These are phyloP conservation scores for Parietaria judaica DNA, from an alignment of 306 rosid genomes.

Conservation along the genomic window DNA sequence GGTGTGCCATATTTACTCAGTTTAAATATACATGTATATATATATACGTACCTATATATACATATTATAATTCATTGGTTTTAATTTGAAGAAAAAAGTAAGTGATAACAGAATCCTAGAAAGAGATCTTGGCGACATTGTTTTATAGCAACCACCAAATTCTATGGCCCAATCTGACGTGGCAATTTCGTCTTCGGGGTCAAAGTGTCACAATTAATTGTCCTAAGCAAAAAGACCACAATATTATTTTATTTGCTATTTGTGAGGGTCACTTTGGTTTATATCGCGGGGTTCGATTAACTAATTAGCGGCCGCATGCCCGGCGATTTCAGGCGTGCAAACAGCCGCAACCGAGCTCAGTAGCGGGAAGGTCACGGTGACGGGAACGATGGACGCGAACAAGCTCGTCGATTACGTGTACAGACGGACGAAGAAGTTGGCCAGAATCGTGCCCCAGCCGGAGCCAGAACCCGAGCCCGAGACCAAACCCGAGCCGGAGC, in stretches of 20 bases:
- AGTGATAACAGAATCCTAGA: slow-evolving; percentile 15
- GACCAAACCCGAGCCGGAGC: slow-evolving; percentile 33
- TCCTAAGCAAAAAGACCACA: not conserved
- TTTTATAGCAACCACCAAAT: not conserved
- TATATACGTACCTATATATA: not conserved
- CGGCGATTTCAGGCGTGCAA: slow-evolving; percentile 56
- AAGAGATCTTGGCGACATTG: slow-evolving; percentile 13
- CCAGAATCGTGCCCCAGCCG: slow-evolving; percentile 68
- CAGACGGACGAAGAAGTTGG: slow-evolving; percentile 79
- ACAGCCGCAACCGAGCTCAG: slow-evolving; percentile 56
- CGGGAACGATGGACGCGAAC: slow-evolving; percentile 77
- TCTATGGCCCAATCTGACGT: slow-evolving; percentile 16
- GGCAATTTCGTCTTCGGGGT: slow-evolving; percentile 12
- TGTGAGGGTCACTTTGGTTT: too few species aligned
- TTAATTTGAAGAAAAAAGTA: not conserved
- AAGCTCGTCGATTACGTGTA: slow-evolving; percentile 82
- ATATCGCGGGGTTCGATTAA: too few species aligned
- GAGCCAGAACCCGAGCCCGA: slow-evolving; percentile 42
- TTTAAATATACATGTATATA: not conserved
- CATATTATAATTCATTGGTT: not conserved
- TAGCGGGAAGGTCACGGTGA: slow-evolving; percentile 68
- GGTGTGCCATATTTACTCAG: not conserved
- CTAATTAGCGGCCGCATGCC: too few species aligned
- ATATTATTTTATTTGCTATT: not conserved
- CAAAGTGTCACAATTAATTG: not conserved